These are phyloP conservation scores for Yarrowia bubula DNA, from an alignment of 805 yeast species.

Conservation along the genomic window DNA sequence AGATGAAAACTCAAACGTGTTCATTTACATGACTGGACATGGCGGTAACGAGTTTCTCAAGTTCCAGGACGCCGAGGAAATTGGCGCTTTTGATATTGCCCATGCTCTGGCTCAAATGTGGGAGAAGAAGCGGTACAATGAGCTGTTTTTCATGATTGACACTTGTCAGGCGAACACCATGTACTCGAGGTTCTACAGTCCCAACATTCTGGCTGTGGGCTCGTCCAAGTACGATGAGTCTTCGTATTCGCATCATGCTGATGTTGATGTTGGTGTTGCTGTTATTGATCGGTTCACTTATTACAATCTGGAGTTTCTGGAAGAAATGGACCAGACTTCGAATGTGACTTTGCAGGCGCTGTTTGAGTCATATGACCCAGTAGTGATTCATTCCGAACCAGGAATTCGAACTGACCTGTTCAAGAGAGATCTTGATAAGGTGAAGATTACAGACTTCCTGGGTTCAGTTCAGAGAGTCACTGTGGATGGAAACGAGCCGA, in stretches of 20 bases:
- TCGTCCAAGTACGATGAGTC: slow-evolving; percentile 84
- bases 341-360: slow-evolving; percentile 74
- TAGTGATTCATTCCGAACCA: slow-evolving; percentile 83
- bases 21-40: slow-evolving; percentile 95
- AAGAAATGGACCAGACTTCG: slow-evolving; percentile 73
- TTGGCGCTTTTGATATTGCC: slow-evolving; percentile 91
- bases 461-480: slow-evolving; percentile 85
- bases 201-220: slow-evolving; percentile 89
- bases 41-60: slow-evolving; percentile 97
- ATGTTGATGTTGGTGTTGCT: slow-evolving; percentile 93
- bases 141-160: slow-evolving; percentile 95
- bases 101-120: slow-evolving; percentile 97
- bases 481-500: slow-evolving; percentile 46
- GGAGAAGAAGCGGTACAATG: slow-evolving; percentile 92
- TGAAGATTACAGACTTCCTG: slow-evolving; percentile 85
- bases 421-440: slow-evolving; percentile 62
- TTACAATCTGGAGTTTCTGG: slow-evolving; percentile 83
- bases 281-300: slow-evolving; percentile 96
- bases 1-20: slow-evolving; percentile 90
- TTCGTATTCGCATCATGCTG: slow-evolving; percentile 94
- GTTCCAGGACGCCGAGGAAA: slow-evolving; percentile 98
- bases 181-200: slow-evolving; percentile 90
- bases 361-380: slow-evolving; percentile 80
- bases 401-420: slow-evolving; percentile 87
- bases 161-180: slow-evolving; percentile 99